Evolutionary conservation across 2,329 filamentous ascomycete species (phyloP).

Genomic region (Sphaerulina vaccinii): DNA sequence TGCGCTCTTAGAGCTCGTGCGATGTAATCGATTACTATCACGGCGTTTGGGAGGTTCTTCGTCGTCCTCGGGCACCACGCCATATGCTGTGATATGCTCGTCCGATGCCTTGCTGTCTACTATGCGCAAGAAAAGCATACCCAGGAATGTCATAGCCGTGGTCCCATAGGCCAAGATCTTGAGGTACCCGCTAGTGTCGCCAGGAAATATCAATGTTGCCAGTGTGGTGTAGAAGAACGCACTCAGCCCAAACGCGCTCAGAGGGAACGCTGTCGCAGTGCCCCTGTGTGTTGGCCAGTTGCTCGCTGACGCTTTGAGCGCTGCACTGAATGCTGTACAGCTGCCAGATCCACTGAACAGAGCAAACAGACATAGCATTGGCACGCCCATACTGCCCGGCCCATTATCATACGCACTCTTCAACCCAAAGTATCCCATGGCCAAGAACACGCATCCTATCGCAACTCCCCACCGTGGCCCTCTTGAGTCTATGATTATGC

Average conservation of each 20-base stretch:
- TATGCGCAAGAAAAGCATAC: constrained; percentile 82
- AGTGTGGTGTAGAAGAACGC: constrained; percentile 92
- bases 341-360: constrained; percentile 85
- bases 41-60: constrained; percentile 20
- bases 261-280: constrained; percentile 88
- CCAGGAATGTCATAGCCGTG: constrained; percentile 68
- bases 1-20: constrained; percentile 14
- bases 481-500: constrained; percentile 78
- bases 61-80: constrained; percentile 51
- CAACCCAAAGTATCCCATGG: constrained; percentile 81
- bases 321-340: constrained; percentile 83
- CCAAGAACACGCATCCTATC: constrained; percentile 69
- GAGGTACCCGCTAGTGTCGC: constrained; percentile 78
- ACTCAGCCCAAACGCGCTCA: constrained; percentile 90
- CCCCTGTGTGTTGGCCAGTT: constrained; percentile 91
- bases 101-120: constrained; percentile 50
- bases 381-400: constrained; percentile 55
- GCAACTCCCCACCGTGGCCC: constrained; percentile 78
- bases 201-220: constrained; percentile 74
- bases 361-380: constrained; percentile 73
- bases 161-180: constrained; percentile 79
- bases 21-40: constrained; percentile 21
- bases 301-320: constrained; percentile 79
- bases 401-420: constrained; percentile 74
- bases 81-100: constrained; percentile 52